A percentile compares a stretch with the other conserved stretches of the same genome.
Evolutionary conservation across 306 rosid species (phyloP).

Genomic region (Vigna mungo): DNA sequence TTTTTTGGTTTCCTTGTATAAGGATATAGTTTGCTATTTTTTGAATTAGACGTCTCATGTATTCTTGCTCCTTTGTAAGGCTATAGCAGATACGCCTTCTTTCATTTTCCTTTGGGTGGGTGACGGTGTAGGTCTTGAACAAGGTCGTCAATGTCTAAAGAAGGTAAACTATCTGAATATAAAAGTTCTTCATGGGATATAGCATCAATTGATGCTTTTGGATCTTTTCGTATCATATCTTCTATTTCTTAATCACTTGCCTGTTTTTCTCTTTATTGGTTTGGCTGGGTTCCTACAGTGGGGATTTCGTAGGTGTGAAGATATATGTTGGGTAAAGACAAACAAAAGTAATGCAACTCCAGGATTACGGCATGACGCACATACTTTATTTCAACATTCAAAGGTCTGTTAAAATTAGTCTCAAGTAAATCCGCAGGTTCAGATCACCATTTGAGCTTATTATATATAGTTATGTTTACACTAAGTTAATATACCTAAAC

Average conservation of each 20-base stretch:
- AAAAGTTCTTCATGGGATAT: not conserved
- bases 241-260: conserved; percentile 24
- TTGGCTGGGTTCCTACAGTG: conserved; percentile 66
- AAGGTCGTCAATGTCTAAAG: conserved; percentile 98
- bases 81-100: conserved; percentile 98
- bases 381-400: conserved; percentile 97
- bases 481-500: conserved; percentile 12
- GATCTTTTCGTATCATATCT: conserved; percentile 28
- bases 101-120: conserved; percentile 99
- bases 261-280: conserved; percentile 35
- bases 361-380: conserved; percentile 93
- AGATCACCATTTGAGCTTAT: conserved; percentile 27
- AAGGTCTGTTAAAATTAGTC: conserved; percentile 64
- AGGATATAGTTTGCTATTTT: conserved; percentile 28
- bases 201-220: conserved; percentile 31
- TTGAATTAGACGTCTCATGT: conserved; percentile 45
- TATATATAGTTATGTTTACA: not conserved
- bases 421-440: conserved; percentile 16
- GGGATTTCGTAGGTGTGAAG: conserved; percentile 99
- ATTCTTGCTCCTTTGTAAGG: conserved; percentile 55
- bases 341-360: conserved; percentile 91
- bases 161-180: conserved; percentile 64
- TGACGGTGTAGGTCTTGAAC: conserved; percentile 98
- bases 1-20: conserved; percentile 24
- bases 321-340: conserved; percentile 99